phyloP scores from a whole-genome alignment of 805 yeast genomes.

The Saccharomycopsis fodiens region DNA sequence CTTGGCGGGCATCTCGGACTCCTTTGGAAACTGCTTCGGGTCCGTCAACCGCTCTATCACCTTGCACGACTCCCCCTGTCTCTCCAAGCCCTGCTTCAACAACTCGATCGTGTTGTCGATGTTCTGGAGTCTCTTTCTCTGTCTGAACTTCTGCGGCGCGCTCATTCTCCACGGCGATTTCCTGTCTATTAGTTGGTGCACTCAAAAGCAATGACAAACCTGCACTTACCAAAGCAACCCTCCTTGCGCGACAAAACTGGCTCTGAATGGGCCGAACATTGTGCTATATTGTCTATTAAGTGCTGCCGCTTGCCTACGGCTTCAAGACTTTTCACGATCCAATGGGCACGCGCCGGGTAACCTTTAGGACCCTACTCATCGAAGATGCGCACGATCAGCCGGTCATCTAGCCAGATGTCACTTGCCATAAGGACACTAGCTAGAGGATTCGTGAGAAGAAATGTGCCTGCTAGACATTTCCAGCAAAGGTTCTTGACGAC shows the following conservation, averaged over 20 bases:
- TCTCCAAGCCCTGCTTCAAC: slow-evolving; percentile 42
- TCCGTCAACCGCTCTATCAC: slow-evolving; percentile 31
- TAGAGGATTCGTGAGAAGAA: no score
- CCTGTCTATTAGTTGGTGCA: slow-evolving; percentile 30
- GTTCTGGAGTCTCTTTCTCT: slow-evolving; percentile 69
- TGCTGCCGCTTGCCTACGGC: no score
- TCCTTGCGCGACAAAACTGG: slow-evolving; percentile 49
- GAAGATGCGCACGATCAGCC: no score
- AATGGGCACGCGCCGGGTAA: no score
- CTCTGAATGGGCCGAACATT: slow-evolving; percentile 71
- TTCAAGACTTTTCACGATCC: no score
- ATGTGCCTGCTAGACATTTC: no score
- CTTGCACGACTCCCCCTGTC: slow-evolving; percentile 28
- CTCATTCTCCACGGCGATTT: slow-evolving; percentile 76
- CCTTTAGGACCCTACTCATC: no score
- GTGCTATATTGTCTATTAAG: background rate
- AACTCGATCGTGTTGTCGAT: slow-evolving; percentile 76
- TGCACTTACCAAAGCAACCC: slow-evolving; percentile 62
- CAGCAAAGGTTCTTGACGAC: no score
- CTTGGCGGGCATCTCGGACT: slow-evolving; percentile 65
- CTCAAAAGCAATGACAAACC: slow-evolving; percentile 3
- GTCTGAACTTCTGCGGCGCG: slow-evolving; percentile 70
- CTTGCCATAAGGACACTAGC: no score
- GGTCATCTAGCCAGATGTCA: no score
- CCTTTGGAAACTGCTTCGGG: slow-evolving; percentile 58